Conservation (phyloP, 208 protist genomes). For the Leishmania major region DNA sequence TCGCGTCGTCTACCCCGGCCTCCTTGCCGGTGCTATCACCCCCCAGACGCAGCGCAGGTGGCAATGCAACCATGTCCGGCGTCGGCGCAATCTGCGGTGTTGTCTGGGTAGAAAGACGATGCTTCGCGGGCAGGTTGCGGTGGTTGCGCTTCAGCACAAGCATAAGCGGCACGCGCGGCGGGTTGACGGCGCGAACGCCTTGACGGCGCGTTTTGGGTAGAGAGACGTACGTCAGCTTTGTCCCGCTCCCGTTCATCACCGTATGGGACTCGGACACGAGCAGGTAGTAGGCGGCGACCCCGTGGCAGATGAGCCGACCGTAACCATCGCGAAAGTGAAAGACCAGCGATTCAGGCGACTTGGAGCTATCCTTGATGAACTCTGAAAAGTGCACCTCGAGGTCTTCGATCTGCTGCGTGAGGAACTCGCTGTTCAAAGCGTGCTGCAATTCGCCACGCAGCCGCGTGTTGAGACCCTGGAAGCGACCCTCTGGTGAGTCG, state of each 20-base stretch:
- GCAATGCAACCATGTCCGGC: slow-evolving; percentile 3
- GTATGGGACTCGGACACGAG: slow-evolving; percentile 65
- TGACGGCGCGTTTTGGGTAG: slow-evolving; percentile 58
- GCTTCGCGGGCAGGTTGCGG: slow-evolving; percentile 41
- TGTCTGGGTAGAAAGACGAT: slow-evolving; percentile 43
- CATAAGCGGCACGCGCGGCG: slow-evolving; percentile 67
- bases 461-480: slow-evolving; percentile 68
- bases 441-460: slow-evolving; percentile 82
- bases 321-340: slow-evolving; percentile 88
- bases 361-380: slow-evolving; percentile 45
- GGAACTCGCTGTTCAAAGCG: slow-evolving; percentile 81
- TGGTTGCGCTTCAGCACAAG: slow-evolving; percentile 58
- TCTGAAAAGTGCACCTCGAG: slow-evolving; percentile 67
- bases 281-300: slow-evolving; percentile 82
- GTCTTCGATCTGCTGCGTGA: slow-evolving; percentile 79
- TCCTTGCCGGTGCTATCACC: neutral
- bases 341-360: slow-evolving; percentile 53
- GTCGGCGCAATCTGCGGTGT: slow-evolving; percentile 50
- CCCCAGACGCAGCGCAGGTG: slow-evolving; percentile 5
- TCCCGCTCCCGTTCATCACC: slow-evolving; percentile 42
- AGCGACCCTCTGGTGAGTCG: slow-evolving; percentile 70
- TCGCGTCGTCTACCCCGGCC: neutral
- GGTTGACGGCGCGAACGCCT: slow-evolving; percentile 30
- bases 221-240: slow-evolving; percentile 76
- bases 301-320: slow-evolving; percentile 85